phyloP scores from a whole-genome alignment of 1,284 basidiomycete genomes.

The Naganishia liquefaciens region DNA sequence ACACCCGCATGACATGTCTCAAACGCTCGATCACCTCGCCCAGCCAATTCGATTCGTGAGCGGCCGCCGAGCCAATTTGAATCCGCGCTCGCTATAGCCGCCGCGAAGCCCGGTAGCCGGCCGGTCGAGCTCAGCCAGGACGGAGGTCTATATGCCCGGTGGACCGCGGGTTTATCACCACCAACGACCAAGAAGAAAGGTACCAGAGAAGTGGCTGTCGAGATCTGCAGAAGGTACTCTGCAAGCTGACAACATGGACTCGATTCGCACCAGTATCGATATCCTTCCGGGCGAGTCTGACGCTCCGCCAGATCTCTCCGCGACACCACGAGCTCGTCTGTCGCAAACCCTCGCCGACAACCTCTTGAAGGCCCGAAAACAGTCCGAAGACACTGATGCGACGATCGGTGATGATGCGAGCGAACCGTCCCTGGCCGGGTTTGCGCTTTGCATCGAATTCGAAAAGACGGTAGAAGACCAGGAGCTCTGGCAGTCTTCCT shows the following conservation, averaged over 20 bases:
- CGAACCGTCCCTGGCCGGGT: neutral
- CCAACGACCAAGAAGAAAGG: neutral
- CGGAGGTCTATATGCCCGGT: neutral
- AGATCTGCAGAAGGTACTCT: neutral
- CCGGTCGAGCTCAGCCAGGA: neutral
- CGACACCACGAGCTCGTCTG: neutral
- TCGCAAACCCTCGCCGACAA: neutral
- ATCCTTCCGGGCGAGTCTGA: neutral
- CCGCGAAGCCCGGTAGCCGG: constrained; percentile 2
- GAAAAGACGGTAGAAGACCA: constrained; percentile 22
- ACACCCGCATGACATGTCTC: constrained; percentile 17
- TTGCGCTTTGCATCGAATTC: constrained; percentile 21
- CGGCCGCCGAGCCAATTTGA: constrained; percentile 4
- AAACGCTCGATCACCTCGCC: constrained; percentile 6
- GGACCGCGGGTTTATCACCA: neutral
- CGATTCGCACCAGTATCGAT: constrained; percentile 8
- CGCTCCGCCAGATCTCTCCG: neutral
- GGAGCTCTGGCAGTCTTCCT: constrained; percentile 9
- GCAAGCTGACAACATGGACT: constrained; percentile 1
- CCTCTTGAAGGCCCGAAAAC: neutral
- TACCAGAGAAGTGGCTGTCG: neutral
- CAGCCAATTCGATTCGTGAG: too few relatives aligned
- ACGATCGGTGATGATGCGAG: neutral
- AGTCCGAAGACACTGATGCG: neutral
- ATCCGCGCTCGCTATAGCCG: neutral